Conservation (phyloP, 177 flowering plant species). For the Vitis hybrid region DNA sequence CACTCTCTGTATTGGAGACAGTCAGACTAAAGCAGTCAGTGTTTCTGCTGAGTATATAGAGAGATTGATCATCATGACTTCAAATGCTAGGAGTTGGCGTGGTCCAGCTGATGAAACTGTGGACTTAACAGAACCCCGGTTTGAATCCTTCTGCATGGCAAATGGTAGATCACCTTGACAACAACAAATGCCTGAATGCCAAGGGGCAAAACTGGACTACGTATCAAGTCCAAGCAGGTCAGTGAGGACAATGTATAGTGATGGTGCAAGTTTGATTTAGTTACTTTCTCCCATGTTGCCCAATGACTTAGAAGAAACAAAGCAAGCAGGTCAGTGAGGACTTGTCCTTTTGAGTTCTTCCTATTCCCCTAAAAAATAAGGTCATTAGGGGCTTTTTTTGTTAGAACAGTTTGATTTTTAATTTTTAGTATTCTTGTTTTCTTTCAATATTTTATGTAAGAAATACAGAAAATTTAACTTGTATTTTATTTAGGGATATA, state of each 20-base stretch:
- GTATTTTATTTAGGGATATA: background rate
- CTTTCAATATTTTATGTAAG: background rate
- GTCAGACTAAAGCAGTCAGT: slow-evolving; percentile 18
- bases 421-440: background rate
- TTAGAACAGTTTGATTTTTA: background rate
- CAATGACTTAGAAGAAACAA: background rate
- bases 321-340: slow-evolving; percentile 6
- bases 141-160: slow-evolving; percentile 70
- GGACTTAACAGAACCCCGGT: slow-evolving; percentile 83
- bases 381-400: background rate
- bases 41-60: slow-evolving; percentile 48
- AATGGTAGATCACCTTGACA: slow-evolving; percentile 30
- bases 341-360: background rate
- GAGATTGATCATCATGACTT: slow-evolving; percentile 45
- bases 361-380: no score
- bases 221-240: no score
- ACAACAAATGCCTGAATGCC: background rate
- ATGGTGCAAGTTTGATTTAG: background rate
- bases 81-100: slow-evolving; percentile 49
- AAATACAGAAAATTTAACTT: background rate
- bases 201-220: no score
- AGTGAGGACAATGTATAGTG: no score
- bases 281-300: background rate
- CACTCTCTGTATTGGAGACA: slow-evolving; percentile 15
- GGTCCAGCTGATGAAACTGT: slow-evolving; percentile 68